These are phyloP conservation scores for Kodamaea nitidulidarum DNA, from an alignment of 805 yeast genomes.

Conservation along the genomic window DNA sequence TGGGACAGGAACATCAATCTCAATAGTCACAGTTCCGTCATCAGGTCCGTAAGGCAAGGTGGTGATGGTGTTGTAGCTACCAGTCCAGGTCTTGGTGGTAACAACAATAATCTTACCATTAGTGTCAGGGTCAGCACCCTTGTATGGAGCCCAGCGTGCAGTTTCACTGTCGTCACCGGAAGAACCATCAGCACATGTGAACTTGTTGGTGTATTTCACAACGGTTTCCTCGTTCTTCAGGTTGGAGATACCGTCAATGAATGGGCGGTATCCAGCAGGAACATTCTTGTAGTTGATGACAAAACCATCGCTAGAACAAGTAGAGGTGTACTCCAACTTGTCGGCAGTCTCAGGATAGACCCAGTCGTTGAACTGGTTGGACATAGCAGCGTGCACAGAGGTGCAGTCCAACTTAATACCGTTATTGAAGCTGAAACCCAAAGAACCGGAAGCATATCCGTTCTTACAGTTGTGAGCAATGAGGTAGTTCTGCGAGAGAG, in stretches of 20 bases:
- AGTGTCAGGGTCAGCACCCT: slow-evolving; percentile 3
- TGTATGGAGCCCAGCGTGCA: slow-evolving; percentile 5
- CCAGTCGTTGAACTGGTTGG: slow-evolving; percentile 7
- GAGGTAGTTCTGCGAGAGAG: slow-evolving; percentile 8
- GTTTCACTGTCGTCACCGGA: background rate
- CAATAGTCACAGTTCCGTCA: slow-evolving; percentile 14
- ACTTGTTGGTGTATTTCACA: slow-evolving; percentile 8
- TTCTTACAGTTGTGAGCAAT: slow-evolving; percentile 16
- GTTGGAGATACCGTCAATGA: slow-evolving; percentile 5
- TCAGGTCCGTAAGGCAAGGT: slow-evolving; percentile 10
- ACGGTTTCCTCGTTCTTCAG: background rate
- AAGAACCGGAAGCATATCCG: slow-evolving; percentile 20
- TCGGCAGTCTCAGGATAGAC: slow-evolving; percentile 2
- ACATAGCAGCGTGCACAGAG: slow-evolving; percentile 15
- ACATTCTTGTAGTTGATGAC: slow-evolving; percentile 15
- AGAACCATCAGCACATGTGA: slow-evolving; percentile 12
- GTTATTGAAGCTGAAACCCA: slow-evolving; percentile 17
- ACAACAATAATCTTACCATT: slow-evolving; percentile 8
- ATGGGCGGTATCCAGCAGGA: slow-evolving; percentile 26
- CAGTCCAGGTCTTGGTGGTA: slow-evolving; percentile 9
- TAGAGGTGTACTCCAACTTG: slow-evolving; percentile 4
- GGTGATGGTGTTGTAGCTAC: slow-evolving; percentile 6
- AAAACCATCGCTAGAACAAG: slow-evolving; percentile 3
- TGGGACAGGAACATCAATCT: slow-evolving; percentile 17
- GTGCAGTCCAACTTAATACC: slow-evolving; percentile 19